phyloP scores from a whole-genome alignment of 148 eudicot genomes.

The Chenopodium suecicum region DNA sequence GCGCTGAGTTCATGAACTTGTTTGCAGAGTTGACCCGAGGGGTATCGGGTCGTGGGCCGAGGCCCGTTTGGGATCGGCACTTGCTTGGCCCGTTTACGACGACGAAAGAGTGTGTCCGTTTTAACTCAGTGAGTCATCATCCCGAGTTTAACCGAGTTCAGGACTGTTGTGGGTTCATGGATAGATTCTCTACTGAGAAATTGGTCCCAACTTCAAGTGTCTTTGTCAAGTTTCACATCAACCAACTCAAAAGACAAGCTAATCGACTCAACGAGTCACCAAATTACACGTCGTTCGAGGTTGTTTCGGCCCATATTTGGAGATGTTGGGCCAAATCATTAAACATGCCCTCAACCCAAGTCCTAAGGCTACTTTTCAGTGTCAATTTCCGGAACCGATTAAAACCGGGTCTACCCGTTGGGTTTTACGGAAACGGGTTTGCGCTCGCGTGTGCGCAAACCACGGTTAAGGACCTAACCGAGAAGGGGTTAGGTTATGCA shows the following conservation, averaged over 20 bases:
- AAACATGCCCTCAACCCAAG: constrained; percentile 50
- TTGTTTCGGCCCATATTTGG: constrained; percentile 70
- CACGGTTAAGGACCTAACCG: constrained; percentile 40
- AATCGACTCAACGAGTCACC: constrained; percentile 24
- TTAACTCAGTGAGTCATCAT: constrained; percentile 37
- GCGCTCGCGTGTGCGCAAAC: constrained; percentile 68
- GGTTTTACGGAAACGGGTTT: constrained; percentile 74
- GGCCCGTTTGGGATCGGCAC: constrained; percentile 58
- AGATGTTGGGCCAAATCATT: constrained; percentile 72
- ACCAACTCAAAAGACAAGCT: constrained; percentile 41
- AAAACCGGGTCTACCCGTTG: constrained; percentile 54
- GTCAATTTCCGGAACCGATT: constrained; percentile 56
- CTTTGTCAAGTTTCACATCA: constrained; percentile 34
- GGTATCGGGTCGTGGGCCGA: constrained; percentile 22
- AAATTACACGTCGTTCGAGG: constrained; percentile 58
- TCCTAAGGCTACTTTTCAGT: constrained; percentile 54
- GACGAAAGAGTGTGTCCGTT: background rate
- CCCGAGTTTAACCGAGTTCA: constrained; percentile 61
- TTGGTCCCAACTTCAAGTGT: constrained; percentile 54
- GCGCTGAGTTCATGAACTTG: constrained; percentile 51
- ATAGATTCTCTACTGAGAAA: constrained; percentile 36
- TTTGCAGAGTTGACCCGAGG: constrained; percentile 52
- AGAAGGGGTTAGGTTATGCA: constrained; percentile 44
- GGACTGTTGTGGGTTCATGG: constrained; percentile 46
- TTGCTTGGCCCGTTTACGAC: constrained; percentile 30